phyloP scores from a whole-genome alignment of 805 yeast species.

The Wickerhamiella sorbophila region DNA sequence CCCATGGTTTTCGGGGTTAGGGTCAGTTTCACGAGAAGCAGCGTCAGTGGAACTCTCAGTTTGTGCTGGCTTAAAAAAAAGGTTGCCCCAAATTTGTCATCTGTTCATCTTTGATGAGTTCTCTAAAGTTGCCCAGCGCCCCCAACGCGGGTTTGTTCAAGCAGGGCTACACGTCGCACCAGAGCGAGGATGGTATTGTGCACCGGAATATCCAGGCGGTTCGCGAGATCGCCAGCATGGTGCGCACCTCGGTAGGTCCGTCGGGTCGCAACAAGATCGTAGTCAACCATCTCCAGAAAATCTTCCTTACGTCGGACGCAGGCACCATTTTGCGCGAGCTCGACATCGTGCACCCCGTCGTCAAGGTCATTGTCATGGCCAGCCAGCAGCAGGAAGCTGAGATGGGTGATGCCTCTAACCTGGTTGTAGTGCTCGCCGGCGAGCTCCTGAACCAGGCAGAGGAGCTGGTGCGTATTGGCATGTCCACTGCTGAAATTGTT shows the following conservation, averaged over 20 bases:
- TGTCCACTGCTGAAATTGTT: slow-evolving; percentile 81
- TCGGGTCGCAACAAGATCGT: slow-evolving; percentile 94
- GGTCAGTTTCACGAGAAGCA: no score
- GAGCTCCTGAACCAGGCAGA: slow-evolving; percentile 80
- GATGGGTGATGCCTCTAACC: slow-evolving; percentile 93
- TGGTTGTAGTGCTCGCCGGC: slow-evolving; percentile 85
- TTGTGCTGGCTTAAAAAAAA: no score
- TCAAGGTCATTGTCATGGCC: slow-evolving; percentile 89
- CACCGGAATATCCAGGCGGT: slow-evolving; percentile 87
- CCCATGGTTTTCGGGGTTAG: no score
- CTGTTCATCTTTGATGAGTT: slow-evolving; percentile 53
- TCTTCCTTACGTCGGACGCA: slow-evolving; percentile 91
- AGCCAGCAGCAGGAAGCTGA: slow-evolving; percentile 93
- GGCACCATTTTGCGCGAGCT: slow-evolving; percentile 90
- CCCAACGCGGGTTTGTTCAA: slow-evolving; percentile 91
- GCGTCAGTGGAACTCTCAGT: no score
- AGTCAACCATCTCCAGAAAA: slow-evolving; percentile 73
- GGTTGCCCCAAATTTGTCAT: no score
- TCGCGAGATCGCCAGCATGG: slow-evolving; percentile 81
- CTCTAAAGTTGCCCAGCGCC: slow-evolving; percentile 71
- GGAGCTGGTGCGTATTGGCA: slow-evolving; percentile 67
- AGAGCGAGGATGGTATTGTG: slow-evolving; percentile 89
- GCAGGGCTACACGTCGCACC: slow-evolving; percentile 80
- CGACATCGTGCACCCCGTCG: slow-evolving; percentile 95
- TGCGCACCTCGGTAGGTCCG: slow-evolving; percentile 92